Evolutionary conservation across 2,329 filamentous ascomycete genomes (phyloP).

Genomic region (Sordariomycetes sp.): DNA sequence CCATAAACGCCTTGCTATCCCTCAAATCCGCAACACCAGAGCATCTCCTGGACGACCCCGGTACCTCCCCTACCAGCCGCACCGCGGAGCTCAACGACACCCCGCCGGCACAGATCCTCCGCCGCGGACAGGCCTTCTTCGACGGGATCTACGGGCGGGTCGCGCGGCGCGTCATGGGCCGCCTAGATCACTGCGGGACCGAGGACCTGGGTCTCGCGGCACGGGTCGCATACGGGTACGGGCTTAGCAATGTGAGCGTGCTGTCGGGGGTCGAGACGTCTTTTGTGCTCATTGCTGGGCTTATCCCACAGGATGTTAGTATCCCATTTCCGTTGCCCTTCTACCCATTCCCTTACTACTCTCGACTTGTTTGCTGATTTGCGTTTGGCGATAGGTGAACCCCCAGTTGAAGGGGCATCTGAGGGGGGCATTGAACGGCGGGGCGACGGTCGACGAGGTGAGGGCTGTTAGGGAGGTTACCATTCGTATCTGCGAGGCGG

Average conservation of each 20-base stretch:
- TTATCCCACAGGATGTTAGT: slow-evolving; percentile 37
- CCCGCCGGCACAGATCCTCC: slow-evolving; percentile 19
- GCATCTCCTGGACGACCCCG: slow-evolving; percentile 23
- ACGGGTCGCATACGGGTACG: slow-evolving; percentile 32
- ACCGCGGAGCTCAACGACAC: slow-evolving; percentile 22
- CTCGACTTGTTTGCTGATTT: neutral
- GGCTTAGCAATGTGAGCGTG: slow-evolving; percentile 31
- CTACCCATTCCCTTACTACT: neutral
- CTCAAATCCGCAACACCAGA: slow-evolving; percentile 28
- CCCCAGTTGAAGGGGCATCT: slow-evolving; percentile 39
- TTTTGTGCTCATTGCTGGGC: slow-evolving; percentile 32
- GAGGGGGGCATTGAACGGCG: slow-evolving; percentile 33
- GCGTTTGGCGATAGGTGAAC: slow-evolving; percentile 22
- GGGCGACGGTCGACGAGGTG: slow-evolving; percentile 32
- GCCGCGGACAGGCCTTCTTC: slow-evolving; percentile 32
- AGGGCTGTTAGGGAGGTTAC: slow-evolving; percentile 30
- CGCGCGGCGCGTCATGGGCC: slow-evolving; percentile 28
- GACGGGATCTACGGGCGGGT: slow-evolving; percentile 34
- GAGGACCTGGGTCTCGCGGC: slow-evolving; percentile 34
- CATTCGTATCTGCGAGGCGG: slow-evolving; percentile 29
- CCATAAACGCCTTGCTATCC: slow-evolving; percentile 31
- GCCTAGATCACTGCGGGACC: slow-evolving; percentile 33
- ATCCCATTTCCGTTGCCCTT: neutral
- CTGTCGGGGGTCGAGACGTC: slow-evolving; percentile 32
- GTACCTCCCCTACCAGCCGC: slow-evolving; percentile 23